Evolutionary conservation across 148 eudicot species (phyloP), one percentile per base, ranked within the genome.

Genomic region (Dysphania ambrosioides): DNA sequence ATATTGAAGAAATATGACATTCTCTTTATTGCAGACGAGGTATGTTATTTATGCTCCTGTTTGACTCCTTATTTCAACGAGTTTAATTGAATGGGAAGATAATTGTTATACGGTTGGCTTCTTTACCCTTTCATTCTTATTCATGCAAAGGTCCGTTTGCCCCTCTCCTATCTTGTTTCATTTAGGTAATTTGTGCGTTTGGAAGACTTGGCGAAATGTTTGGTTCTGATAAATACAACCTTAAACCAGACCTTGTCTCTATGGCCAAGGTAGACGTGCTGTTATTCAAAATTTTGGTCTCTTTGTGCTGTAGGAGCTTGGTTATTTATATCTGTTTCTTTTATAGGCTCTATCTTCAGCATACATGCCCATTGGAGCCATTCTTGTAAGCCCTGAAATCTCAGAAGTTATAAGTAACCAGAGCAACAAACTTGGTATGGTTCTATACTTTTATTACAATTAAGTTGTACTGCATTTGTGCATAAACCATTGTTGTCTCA

Each of bases 191-290:
- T 58, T 92, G 98, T 81, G 98, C 88, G 42, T 95, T 95, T 85
- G 98, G 98, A 78, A 92, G 98, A 88, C 97, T 95, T 49, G 98
- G 98, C 2, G 83, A 93, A 71, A 90, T 88, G 97, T 95, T 86
- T 77, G 98, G 98, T 64, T 88, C 87, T 80, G 98, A 95, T 71
- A 92, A 88, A 82, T 95, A 86, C 83, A 87, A 89, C 78, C 86
- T 95, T 73, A 92, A 92, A 79, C 98, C 98, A 16, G 97, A 95
- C 82, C 97, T 95, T 74, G 98, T 95, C 67, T 82, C 98, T 34
- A 3, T 95, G 55, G 98, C 98, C 29, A 95, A 95, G 96, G 98
- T 95, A 34, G 32, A 75, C 26, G 21, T 66, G 11, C 35, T 51
- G 29, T 68, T n/a, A 16, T 55, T 41, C 57, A 30, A 57, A 78